These are phyloP conservation scores for Hericium erinaceus DNA, from an alignment of 768 basidiomycete genomes.

Conservation along the genomic window DNA sequence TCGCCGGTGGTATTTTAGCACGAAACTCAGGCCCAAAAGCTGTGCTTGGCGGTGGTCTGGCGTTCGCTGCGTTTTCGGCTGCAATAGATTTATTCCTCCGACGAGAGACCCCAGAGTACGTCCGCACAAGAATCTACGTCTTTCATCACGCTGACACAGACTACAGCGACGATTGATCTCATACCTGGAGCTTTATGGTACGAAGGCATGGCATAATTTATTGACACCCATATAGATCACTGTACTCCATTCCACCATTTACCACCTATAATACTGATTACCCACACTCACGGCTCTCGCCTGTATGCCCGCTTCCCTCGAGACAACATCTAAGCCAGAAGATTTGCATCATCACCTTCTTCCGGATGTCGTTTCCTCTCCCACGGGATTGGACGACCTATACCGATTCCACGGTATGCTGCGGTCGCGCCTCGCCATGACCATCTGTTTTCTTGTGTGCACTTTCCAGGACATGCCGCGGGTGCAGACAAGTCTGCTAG, in stretches of 20 bases:
- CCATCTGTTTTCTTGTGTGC: neutral
- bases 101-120: constrained; percentile 73
- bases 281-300: neutral
- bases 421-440: neutral
- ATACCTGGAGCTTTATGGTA: no score
- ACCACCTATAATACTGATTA: neutral
- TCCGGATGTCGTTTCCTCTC: neutral
- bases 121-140: neutral
- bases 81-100: constrained; percentile 82
- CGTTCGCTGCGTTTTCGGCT: constrained; percentile 89
- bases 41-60: constrained; percentile 78
- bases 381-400: neutral
- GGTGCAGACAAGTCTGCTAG: no score
- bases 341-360: no score
- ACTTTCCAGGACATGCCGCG: no score
- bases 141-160: no score
- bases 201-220: neutral
- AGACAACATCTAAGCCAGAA: no score
- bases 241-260: neutral
- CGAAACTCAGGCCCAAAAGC: constrained; percentile 82
- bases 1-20: constrained; percentile 84
- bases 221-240: neutral
- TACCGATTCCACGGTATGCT: neutral
- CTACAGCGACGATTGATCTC: neutral
- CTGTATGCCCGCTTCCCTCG: no score